Base-by-base conservation (phyloP, 2,329 filamentous ascomycete genomes). In the Hymenotorrendiella dingleyae region DNA sequence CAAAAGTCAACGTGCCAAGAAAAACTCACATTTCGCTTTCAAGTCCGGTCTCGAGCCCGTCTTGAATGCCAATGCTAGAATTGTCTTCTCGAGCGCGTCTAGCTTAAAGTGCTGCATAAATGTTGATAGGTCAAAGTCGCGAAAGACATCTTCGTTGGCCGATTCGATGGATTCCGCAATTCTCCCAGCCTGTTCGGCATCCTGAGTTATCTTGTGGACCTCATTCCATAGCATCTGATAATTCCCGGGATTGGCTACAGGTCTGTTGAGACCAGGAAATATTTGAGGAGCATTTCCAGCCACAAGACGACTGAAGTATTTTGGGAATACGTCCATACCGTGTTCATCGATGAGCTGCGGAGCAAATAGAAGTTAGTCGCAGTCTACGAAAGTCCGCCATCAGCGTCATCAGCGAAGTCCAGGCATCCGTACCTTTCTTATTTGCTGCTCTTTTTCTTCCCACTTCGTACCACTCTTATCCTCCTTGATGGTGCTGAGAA, bases 301-400 rank as follows among this genome's bases (percentile, higher is more conserved):
- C 62, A 98, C 80, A 63, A 97, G 75, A 67, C 91, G 87, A 66
- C 88, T 83, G 68, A 98, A 94, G 67, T 93, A 96, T 72, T 90
- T 94, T 48, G 87, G 82, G 65, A 90, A 96, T 63, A 96, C 89
- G 75, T 98, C 94, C 91, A 98, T 98, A 63, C 90, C 90, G 89
- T 94, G 84, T 60, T 91, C 90, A 79, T 95, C 84, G 70, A 97
- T 84, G 64, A 97, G 82, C 86, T 95, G 35, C 17, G 11, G 16
- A 43, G 22, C 36, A 22, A 17, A n/a, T 39, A 16, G 20, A 12
- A 6, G 21, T 41, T 19, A 41, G 38, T 41, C 38, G 38, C 28
- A 12, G 10, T 34, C 20, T 17, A 21, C 11, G 9, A 7, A 5
- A 20, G 6, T 24, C 12, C 19, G 10, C 6, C 20, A 22, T n/a